phyloP scores from a whole-genome alignment of 1,284 basidiomycete species.

The Ustilago cynodontis region DNA sequence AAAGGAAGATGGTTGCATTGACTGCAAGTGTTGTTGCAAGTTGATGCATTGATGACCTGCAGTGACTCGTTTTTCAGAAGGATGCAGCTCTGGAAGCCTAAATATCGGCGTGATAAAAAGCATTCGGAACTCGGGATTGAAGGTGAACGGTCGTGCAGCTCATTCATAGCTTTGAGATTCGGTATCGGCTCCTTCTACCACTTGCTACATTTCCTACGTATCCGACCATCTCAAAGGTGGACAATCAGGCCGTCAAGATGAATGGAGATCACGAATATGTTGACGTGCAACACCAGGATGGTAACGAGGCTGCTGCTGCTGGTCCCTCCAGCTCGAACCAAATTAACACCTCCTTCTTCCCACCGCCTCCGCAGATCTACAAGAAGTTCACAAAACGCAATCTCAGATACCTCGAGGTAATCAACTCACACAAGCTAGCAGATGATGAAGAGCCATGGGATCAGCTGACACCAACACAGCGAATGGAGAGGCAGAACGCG shows the following conservation, averaged over 20 bases:
- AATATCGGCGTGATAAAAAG: constrained; percentile 14
- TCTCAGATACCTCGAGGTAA: constrained; percentile 40
- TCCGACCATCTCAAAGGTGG: background rate
- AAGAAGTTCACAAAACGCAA: constrained; percentile 57
- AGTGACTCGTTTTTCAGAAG: constrained; percentile 26
- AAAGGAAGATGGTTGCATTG: background rate
- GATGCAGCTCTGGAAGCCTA: background rate
- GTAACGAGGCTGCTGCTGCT: constrained; percentile 13
- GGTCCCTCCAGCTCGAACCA: constrained; percentile 37
- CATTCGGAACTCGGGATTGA: constrained; percentile 28
- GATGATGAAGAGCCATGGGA: constrained; percentile 40
- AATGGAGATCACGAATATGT: constrained; percentile 25
- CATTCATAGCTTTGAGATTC: background rate
- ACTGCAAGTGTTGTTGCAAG: background rate
- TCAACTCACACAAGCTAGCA: constrained; percentile 33
- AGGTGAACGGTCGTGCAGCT: constrained; percentile 16
- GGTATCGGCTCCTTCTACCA: background rate
- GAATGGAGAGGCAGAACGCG: constrained; percentile 33
- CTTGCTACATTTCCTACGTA: background rate
- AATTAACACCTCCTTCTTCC: constrained; percentile 61
- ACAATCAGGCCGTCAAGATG: constrained; percentile 7
- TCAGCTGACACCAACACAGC: constrained; percentile 10
- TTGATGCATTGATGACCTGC: background rate
- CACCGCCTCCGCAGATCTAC: constrained; percentile 61
- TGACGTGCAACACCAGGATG: constrained; percentile 8